Base-by-base conservation (phyloP, 331 rosid species). In the Phaseolus coccineus region DNA sequence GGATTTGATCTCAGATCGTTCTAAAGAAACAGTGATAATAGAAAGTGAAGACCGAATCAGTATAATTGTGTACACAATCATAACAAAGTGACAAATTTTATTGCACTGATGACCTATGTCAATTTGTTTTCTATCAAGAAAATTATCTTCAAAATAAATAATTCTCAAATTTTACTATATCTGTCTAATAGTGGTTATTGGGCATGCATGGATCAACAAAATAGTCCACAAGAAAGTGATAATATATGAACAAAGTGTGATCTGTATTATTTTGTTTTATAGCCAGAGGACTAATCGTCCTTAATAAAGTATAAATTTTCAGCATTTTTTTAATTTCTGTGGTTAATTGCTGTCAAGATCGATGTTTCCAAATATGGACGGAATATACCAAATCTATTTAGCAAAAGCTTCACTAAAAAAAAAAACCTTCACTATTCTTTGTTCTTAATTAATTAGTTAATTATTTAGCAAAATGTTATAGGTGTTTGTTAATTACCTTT, bases 331-430 rank as follows among this genome's bases (percentile, higher is more conserved):
- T 37, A 24, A 48, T 69, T 16, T 69, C 4, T 16, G 10, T 44
- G 53, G 46, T 59, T 16, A 65, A 71, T 74, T 14, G 51, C 11
- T 31, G 78, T 67, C 77, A 50, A 27, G n/a, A 52, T 35, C 48
- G 68, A 73, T 83, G 64, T n/a, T 78, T 72, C 83, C 86, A 72
- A 64, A 71, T 55, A 42, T 16, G 25, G 74, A 46, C 1, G 35
- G 83, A 83, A 83, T 78, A 83, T 73, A 55, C 73, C 30, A 24
- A 83, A 77, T 51, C 82, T 58, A 58, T 79, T 47, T 12, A 46
- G 24, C 55, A 63, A 69, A 68, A 50, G 27, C 67, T 12, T 39
- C 61, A 58, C 50, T 58, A 59, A 67, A 11, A 28, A 27, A 4
- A 27, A 1, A 74, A 47, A 58, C 47, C 48, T 14, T 37, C 59